These are phyloP conservation scores for Rhododendron simsii DNA, from an alignment of 148 eudicot genomes.

Conservation along the genomic window DNA sequence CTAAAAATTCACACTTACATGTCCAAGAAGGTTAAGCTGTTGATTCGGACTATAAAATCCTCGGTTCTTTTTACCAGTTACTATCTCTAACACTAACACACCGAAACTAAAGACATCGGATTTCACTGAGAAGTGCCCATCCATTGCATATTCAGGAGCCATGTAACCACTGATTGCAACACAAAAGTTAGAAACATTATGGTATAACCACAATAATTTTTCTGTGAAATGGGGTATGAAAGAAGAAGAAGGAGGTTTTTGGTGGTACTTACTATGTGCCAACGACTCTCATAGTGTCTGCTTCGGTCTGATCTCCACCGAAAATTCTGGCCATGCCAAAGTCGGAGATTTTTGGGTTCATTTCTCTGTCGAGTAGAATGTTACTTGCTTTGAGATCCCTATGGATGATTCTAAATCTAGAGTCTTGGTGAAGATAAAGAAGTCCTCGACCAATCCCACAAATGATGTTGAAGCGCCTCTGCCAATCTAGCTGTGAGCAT, in stretches of 20 bases:
- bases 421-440: slow-evolving; percentile 80
- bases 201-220: not conserved
- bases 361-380: slow-evolving; percentile 54
- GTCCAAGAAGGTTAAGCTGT: slow-evolving; percentile 45
- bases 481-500: slow-evolving; percentile 46
- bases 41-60: slow-evolving; percentile 31
- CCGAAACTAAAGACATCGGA: slow-evolving; percentile 56
- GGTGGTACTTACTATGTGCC: slow-evolving; percentile 65
- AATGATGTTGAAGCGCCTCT: slow-evolving; percentile 59
- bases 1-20: slow-evolving; percentile 29
- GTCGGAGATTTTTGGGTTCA: slow-evolving; percentile 79
- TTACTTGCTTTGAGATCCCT: slow-evolving; percentile 80
- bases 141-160: slow-evolving; percentile 59
- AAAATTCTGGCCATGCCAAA: slow-evolving; percentile 88
- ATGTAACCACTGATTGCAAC: slow-evolving; percentile 41
- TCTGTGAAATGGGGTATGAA: not conserved
- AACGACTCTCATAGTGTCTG: slow-evolving; percentile 54
- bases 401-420: slow-evolving; percentile 65
- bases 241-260: not conserved
- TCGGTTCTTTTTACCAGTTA: slow-evolving; percentile 42
- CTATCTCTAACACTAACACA: slow-evolving; percentile 44
- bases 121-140: slow-evolving; percentile 46
- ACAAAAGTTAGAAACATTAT: not conserved
- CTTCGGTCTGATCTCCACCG: slow-evolving; percentile 67
- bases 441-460: slow-evolving; percentile 66